Base-by-base conservation (phyloP, 2,329 filamentous ascomycete species). In the Ophiostoma triangulosporum region DNA sequence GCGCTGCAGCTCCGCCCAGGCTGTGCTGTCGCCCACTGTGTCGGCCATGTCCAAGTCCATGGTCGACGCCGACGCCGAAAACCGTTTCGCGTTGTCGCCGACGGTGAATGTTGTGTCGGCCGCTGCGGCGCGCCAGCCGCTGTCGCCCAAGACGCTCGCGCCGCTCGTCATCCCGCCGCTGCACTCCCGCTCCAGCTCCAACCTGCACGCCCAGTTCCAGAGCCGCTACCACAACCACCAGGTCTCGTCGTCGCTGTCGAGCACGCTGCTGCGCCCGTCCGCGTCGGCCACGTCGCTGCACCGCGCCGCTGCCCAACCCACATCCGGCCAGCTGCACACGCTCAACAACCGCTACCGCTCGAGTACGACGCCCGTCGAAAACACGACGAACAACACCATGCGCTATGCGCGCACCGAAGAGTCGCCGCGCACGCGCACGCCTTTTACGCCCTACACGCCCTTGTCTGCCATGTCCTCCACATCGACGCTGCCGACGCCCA, bases 121-220 rank as follows among this genome's bases (percentile, higher is more conserved):
- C n/a, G n/a, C n/a, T n/a, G n/a, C n/a, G n/a, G 17, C 24, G 17
- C 53, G 49, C 40, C 67, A 66, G 52, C 72, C 69, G n/a, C 64
- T 72, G 35, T 78, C 76, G 11, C 76, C 77, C 17, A 79, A 71
- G 63, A 70, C 69, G 46, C 69, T 82, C 6, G 64, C 78, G 1
- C 79, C 78, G 26, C 70, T 82, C 22, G 71, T 80, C 36, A 82
- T 82, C 55, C 79, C 78, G 9, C 60, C 61, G 24, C 27, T 27
- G 26, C 40, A 48, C 33, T 32, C 45, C n/a, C 48, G 48, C 15
- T 4, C 22, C 6, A 22, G 27, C 29, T 29, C 36, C 3, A 27
- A 50, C 11, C 14, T 8, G 26, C 29, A 48, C n/a, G 3, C 17
- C 36, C 38, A 45, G 11, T 24, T 17, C 36, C 8, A 27, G n/a